phyloP scores from a whole-genome alignment of 495 filamentous ascomycete genomes.

The Podospora pseudoanserina region DNA sequence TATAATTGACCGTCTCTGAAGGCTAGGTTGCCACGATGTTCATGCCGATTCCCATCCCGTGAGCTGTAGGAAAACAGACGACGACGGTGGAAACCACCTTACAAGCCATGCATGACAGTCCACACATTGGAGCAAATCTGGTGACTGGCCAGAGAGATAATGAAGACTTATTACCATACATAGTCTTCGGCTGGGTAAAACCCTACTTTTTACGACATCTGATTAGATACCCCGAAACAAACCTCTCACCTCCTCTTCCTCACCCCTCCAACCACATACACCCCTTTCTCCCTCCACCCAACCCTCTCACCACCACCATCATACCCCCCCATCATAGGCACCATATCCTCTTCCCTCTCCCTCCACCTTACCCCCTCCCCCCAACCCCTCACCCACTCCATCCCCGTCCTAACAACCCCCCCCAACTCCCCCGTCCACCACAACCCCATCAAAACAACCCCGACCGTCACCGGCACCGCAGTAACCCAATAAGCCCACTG shows the following conservation, averaged over 20 bases:
- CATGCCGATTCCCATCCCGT: too few relatives aligned
- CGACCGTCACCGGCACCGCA: slow-evolving; percentile 43
- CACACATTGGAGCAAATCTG: too few relatives aligned
- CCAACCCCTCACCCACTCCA: neutral
- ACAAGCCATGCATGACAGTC: too few relatives aligned
- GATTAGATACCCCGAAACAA: too few relatives aligned
- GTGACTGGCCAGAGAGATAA: too few relatives aligned
- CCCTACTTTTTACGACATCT: too few relatives aligned
- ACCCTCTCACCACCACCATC: neutral
- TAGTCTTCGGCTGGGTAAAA: too few relatives aligned
- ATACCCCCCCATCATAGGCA: neutral
- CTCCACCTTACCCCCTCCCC: neutral
- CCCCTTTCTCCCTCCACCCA: neutral
- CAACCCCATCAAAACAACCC: slow-evolving; percentile 37
- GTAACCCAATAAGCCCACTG: slow-evolving; percentile 51
- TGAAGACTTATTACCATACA: too few relatives aligned
- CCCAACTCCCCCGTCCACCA: slow-evolving; percentile 33
- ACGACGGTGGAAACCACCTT: too few relatives aligned
- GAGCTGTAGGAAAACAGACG: too few relatives aligned
- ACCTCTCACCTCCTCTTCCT: neutral
- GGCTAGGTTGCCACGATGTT: too few relatives aligned
- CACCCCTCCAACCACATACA: neutral
- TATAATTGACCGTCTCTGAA: too few relatives aligned
- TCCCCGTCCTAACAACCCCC: slow-evolving; percentile 1
- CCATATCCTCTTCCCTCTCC: neutral